These are phyloP conservation scores for Amphirosellinia nigrospora DNA, from an alignment of 495 filamentous ascomycete genomes.

Conservation along the genomic window DNA sequence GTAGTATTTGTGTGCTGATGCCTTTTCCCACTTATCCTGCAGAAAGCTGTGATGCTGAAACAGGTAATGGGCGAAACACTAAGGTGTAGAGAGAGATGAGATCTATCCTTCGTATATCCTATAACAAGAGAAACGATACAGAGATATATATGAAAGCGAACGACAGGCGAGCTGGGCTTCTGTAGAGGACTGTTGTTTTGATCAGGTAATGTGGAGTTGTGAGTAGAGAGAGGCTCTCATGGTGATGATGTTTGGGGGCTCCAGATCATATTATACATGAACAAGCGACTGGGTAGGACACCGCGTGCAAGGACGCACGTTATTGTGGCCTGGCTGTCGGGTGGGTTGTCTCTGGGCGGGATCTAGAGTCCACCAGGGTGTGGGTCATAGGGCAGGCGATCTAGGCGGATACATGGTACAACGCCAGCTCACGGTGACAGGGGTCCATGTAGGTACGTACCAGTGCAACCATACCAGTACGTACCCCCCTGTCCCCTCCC, in stretches of 20 bases:
- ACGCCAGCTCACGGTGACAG: slow-evolving; percentile 25
- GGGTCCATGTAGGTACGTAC: slow-evolving; percentile 21
- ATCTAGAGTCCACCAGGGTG: slow-evolving; percentile 31
- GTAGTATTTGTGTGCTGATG: background rate
- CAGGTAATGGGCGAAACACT: background rate
- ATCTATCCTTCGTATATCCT: background rate
- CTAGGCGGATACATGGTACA: slow-evolving; percentile 24
- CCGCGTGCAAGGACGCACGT: slow-evolving; percentile 26
- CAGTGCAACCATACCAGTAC: slow-evolving; percentile 23
- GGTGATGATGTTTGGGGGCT: slow-evolving; percentile 41
- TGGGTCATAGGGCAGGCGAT: slow-evolving; percentile 32
- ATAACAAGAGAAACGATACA: slow-evolving; percentile 3
- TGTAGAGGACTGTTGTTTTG: slow-evolving; percentile 23
- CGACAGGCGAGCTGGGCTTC: slow-evolving; percentile 17
- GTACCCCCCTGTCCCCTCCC: slow-evolving; percentile 10
- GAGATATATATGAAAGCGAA: slow-evolving; percentile 20
- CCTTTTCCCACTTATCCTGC: background rate
- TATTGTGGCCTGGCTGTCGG: slow-evolving; percentile 17
- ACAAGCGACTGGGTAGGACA: slow-evolving; percentile 14
- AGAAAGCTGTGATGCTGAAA: background rate
- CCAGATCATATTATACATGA: slow-evolving; percentile 33
- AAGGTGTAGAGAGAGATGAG: background rate
- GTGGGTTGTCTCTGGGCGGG: slow-evolving; percentile 28
- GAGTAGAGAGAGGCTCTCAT: slow-evolving; percentile 30
- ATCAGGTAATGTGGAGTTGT: slow-evolving; percentile 34